Evolutionary conservation across 2,329 filamentous ascomycete genomes (phyloP).

Genomic region (Aspergillus fructus): DNA sequence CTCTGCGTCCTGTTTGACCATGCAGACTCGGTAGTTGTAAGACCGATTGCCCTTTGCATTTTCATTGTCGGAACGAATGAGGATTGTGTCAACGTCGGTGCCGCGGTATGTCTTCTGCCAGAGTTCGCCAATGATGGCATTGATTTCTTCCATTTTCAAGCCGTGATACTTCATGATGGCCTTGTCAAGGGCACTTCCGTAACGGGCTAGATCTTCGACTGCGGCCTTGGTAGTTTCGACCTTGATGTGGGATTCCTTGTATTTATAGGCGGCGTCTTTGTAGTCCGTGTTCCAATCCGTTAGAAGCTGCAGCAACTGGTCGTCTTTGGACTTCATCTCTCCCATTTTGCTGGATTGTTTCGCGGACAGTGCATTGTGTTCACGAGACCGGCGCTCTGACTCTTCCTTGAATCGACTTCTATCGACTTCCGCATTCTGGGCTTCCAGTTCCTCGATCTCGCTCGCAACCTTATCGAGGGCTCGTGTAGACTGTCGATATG

Average conservation of each 20-base stretch:
- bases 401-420: constrained; percentile 72
- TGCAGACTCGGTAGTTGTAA: constrained; percentile 97
- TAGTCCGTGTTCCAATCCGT: constrained; percentile 84
- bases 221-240: constrained; percentile 90
- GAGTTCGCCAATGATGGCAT: constrained; percentile 89
- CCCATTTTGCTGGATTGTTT: constrained; percentile 74
- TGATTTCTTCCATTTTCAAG: constrained; percentile 98
- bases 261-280: constrained; percentile 74
- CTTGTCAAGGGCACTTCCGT: constrained; percentile 80
- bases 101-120: constrained; percentile 97
- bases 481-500: constrained; percentile 73
- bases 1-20: constrained; percentile 95
- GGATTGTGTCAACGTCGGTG: constrained; percentile 93
- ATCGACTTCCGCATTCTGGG: constrained; percentile 78
- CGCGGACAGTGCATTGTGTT: constrained; percentile 68
- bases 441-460: constrained; percentile 73
- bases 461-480: constrained; percentile 65
- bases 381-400: constrained; percentile 64
- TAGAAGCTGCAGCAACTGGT: constrained; percentile 70
- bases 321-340: constrained; percentile 79
- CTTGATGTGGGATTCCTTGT: constrained; percentile 83
- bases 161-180: constrained; percentile 97
- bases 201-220: constrained; percentile 83
- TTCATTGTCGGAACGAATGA: constrained; percentile 91
- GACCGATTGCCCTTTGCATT: constrained; percentile 69